A percentile compares a stretch with the other conserved stretches of the same genome.
phyloP scores from a whole-genome alignment of 2,329 filamentous ascomycete species.

The Hawksworthiomyces lignivorus region DNA sequence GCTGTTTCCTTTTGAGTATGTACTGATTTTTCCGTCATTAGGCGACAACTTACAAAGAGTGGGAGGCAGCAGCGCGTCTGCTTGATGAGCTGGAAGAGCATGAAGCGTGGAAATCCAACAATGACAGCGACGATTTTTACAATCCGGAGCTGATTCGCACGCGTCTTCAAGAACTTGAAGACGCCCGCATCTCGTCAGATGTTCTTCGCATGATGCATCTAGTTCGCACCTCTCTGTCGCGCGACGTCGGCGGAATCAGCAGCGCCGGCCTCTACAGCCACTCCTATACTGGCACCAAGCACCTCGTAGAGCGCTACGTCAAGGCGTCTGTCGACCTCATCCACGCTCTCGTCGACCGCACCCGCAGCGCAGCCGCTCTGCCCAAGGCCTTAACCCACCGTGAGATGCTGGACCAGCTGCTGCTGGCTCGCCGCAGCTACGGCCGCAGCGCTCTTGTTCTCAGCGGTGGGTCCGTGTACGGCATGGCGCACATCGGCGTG shows the following conservation, averaged over 20 bases:
- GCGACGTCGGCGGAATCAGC: slow-evolving; percentile 80
- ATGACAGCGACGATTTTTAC: slow-evolving; percentile 60
- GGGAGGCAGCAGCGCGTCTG: slow-evolving; percentile 67
- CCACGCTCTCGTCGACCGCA: slow-evolving; percentile 54
- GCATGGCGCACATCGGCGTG: slow-evolving; percentile 87
- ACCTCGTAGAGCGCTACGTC: slow-evolving; percentile 80
- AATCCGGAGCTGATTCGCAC: slow-evolving; percentile 54
- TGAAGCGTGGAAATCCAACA: slow-evolving; percentile 62
- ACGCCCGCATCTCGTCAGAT: slow-evolving; percentile 64
- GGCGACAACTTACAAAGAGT: slow-evolving; percentile 63
- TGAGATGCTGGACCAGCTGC: slow-evolving; percentile 57
- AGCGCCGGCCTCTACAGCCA: slow-evolving; percentile 75
- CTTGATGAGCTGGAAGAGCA: slow-evolving; percentile 75
- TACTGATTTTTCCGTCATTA: too few species aligned
- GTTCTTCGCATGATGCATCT: slow-evolving; percentile 71
- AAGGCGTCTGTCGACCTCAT: slow-evolving; percentile 71
- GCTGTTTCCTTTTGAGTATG: too few species aligned
- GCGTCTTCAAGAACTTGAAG: slow-evolving; percentile 65
- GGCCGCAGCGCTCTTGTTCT: slow-evolving; percentile 77
- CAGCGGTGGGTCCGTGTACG: slow-evolving; percentile 81
- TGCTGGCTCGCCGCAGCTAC: slow-evolving; percentile 70
- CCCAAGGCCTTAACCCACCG: slow-evolving; percentile 50
- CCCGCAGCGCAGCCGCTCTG: slow-evolving; percentile 36
- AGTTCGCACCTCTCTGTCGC: slow-evolving; percentile 69
- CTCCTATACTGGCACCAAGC: slow-evolving; percentile 79